phyloP scores from a whole-genome alignment of 768 basidiomycete genomes.

The Imleria badia region DNA sequence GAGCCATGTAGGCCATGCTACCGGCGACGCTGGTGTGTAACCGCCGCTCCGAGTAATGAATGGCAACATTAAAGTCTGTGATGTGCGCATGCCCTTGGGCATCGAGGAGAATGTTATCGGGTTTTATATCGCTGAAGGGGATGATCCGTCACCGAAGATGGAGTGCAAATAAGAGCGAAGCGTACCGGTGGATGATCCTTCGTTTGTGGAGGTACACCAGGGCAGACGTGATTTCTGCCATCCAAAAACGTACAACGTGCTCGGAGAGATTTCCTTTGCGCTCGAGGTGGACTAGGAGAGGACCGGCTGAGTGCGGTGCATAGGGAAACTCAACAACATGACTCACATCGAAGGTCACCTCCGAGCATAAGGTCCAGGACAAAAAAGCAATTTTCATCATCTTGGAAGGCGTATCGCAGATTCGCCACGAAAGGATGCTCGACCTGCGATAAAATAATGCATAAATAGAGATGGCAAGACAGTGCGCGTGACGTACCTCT shows the following conservation, averaged over 20 bases:
- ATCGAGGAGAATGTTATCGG: conserved; percentile 95
- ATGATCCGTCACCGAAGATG: conserved; percentile 8
- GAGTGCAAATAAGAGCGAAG: conserved; percentile 7
- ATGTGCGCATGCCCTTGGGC: conserved; percentile 93
- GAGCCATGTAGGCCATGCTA: conserved; percentile 99
- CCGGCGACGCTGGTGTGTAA: conserved; percentile 93
- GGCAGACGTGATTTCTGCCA: conserved; percentile 82
- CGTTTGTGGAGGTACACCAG: conserved; percentile 88
- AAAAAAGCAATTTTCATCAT: conserved; percentile 97
- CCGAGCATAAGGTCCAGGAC: conserved; percentile 96
- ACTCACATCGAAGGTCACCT: conserved; percentile 88
- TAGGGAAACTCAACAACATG: neutral
- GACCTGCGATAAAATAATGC: conserved; percentile 45
- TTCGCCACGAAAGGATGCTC: conserved; percentile 91
- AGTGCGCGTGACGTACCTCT: conserved; percentile 57
- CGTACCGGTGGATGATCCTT: conserved; percentile 92
- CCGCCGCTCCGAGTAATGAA: conserved; percentile 90
- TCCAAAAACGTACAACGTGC: conserved; percentile 79
- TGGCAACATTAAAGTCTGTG: conserved; percentile 99
- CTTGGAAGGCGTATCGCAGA: conserved; percentile 94
- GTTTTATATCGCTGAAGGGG: conserved; percentile 80
- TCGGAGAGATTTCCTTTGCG: conserved; percentile 66
- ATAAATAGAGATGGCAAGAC: conserved; percentile 9
- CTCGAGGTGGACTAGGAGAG: conserved; percentile 74
- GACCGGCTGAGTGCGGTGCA: neutral